Evolutionary conservation across 345 rosid genomes (phyloP), one percentile per base, ranked within the genome.

Genomic region (Eucalyptus cladocalyx): DNA sequence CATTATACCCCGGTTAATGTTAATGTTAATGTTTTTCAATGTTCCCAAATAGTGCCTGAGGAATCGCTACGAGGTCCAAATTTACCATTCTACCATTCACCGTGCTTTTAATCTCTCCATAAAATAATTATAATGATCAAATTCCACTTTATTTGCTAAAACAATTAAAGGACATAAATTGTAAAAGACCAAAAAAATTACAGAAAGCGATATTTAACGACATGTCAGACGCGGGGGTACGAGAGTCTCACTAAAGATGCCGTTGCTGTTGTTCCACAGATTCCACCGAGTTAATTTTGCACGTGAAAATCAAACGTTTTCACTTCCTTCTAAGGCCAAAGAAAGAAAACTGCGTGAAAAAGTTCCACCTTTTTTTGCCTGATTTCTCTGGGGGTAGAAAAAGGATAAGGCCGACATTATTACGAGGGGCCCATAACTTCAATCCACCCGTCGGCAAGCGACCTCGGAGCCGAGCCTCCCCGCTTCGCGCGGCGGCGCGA

Each of bases 401-500:
- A 40, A 21, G 30, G 16, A 40, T 6, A 40, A 23, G 30, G 16
- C 45, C 28, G 23, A 13, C 45, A 11, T 72, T 72, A 72, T 37
- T 72, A 19, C 30, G 85, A 21, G 85, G 8, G 47, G 85, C 85
- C 34, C 85, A 43, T 3, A 21, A 3, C 47, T 21, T 76, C 85
- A 76, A 40, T 21, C 43, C 47, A 37, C 19, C 49, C 88, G 87
- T 62, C 86, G 88, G 56, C 91, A 72, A 67, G 91, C 86, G 48
- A 87, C 87, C 69, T 17, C 87, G 23, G 91, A 88, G 90, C 87
- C 92, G 54, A 91, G 90, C 88, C 62, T 91, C 86, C 89, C 89
- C 18, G 94, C 89, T 5, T 91, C 94, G 34, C 90, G 92, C 80
- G 94, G 92, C 69, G 94, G 92, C 90, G 91, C 89, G 88, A 94